Base-by-base conservation (phyloP, 2,329 filamentous ascomycete species). In the Fusarium tricinctum region DNA sequence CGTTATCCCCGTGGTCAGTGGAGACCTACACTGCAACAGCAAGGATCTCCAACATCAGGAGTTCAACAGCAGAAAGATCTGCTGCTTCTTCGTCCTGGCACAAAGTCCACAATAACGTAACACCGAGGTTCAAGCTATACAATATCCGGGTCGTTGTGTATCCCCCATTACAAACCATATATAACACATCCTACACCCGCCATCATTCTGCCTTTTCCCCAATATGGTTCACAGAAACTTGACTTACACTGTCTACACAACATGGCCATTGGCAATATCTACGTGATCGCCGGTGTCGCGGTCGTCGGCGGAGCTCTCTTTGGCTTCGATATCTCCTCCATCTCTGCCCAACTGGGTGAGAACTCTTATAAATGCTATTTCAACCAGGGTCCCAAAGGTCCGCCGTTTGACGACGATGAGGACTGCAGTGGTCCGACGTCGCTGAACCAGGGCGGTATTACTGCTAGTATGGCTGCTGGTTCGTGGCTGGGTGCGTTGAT, bases 401-500 rank as follows among this genome's bases (percentile, higher is more conserved):
- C 78, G 1, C 77, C 78, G 0, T 77, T 74, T 42, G 69, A 57
- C 14, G 46, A 78, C 8, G 69, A 73, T 26, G 8, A 48, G 2
- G 59, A 72, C 9, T 80, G 78, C 32, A 77, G 75, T 40, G 78
- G 78, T 5, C 78, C 78, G 10, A 69, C 80, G 70, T 65, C 83
- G 73, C 51, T 83, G 19, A 77, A 79, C 13, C 84, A 86, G 68
- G 85, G 85, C 28, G 84, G 83, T 40, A 86, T 86, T 66, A 84
- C 83, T 1, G 83, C 84, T 17, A 80, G 83, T 53, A 82, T 86
- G 70, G 83, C 84, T 3, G 84, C 82, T 30, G 84, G 85, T 5
- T 86, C 84, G 2, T 83, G 85, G 51, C 69, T 85, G 7, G 84
- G 85, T 20, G 83, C 83, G 17, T 72, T 84, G 46, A 72, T 81